phyloP scores from a whole-genome alignment of 75 land plant genomes.

The Ceratopteris richardii region DNA sequence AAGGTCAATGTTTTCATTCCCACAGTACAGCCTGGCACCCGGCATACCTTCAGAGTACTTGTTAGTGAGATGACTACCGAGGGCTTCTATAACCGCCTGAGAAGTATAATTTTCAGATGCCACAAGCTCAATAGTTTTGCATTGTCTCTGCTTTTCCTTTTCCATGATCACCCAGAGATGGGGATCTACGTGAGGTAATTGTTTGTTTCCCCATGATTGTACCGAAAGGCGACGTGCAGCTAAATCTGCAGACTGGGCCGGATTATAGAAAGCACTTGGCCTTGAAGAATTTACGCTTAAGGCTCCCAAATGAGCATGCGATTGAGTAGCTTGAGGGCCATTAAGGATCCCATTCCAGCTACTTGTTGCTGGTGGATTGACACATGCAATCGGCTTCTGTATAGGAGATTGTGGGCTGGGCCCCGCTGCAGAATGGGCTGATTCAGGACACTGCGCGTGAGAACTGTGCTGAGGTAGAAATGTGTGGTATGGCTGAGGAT shows the following conservation, averaged over 20 bases:
- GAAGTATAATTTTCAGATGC: constrained; percentile 97
- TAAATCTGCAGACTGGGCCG: constrained; percentile 8
- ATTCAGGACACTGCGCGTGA: background rate
- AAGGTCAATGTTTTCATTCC: constrained; percentile 83
- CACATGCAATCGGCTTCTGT: constrained; percentile 1
- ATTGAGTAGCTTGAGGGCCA: background rate
- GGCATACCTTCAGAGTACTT: constrained; percentile 96
- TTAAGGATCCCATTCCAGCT: background rate
- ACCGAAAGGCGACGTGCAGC: constrained; percentile 42
- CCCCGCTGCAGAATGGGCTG: background rate
- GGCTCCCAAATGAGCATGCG: background rate
- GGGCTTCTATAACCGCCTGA: constrained; percentile 82
- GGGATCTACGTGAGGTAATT: constrained; percentile 53
- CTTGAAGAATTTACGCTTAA: constrained; percentile 1
- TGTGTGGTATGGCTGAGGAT: background rate
- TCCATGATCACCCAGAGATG: constrained; percentile 75
- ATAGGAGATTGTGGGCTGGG: background rate
- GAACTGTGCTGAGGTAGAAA: constrained; percentile 3
- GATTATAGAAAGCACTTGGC: constrained; percentile 15
- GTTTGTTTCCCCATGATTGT: constrained; percentile 74
- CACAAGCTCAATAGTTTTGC: constrained; percentile 71
- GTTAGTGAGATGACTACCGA: constrained; percentile 89
- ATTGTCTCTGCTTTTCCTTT: constrained; percentile 75
- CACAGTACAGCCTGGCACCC: constrained; percentile 74
- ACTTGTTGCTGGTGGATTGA: background rate